Evolutionary conservation across 2,329 filamentous ascomycete species (phyloP).

Genomic region (Talaromyces pinophilus): DNA sequence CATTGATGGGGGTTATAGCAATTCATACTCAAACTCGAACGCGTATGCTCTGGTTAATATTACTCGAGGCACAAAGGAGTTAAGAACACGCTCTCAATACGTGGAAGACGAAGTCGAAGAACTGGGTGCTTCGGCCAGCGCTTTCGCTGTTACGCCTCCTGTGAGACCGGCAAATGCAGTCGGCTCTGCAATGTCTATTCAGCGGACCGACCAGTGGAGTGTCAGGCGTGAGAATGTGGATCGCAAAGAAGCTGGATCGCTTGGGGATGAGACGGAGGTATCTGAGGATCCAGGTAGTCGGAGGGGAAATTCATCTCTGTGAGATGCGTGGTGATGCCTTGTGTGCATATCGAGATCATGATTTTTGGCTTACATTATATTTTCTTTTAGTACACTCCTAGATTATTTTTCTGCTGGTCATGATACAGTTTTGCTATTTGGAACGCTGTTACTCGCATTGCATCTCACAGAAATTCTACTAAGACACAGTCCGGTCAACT

Average conservation of each 20-base stretch:
- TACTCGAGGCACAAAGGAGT: conserved; percentile 10
- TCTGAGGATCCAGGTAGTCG: conserved; percentile 4
- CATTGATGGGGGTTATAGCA: conserved; percentile 1
- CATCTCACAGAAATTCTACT: too few species aligned
- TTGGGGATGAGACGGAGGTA: neutral
- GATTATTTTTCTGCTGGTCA: too few species aligned
- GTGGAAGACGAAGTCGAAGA: neutral
- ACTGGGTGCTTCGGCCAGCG: conserved; percentile 7
- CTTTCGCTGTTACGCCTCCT: conserved; percentile 7
- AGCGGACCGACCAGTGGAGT: conserved; percentile 3
- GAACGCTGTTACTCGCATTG: too few species aligned
- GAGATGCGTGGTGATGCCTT: neutral
- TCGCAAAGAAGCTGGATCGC: neutral
- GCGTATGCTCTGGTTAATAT: conserved; percentile 4
- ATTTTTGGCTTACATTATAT: too few species aligned
- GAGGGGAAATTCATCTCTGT: conserved; percentile 6
- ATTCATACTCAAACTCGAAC: neutral
- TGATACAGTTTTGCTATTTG: too few species aligned
- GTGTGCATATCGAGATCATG: too few species aligned
- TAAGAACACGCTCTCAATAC: neutral
- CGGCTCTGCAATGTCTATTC: neutral
- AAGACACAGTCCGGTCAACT: too few species aligned
- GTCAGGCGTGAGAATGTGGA: conserved; percentile 5
- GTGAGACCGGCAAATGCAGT: neutral
- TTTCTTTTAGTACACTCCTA: too few species aligned